Base-by-base conservation (phyloP, 805 yeast genomes). In the Tetrapisispora namnaoensis region DNA sequence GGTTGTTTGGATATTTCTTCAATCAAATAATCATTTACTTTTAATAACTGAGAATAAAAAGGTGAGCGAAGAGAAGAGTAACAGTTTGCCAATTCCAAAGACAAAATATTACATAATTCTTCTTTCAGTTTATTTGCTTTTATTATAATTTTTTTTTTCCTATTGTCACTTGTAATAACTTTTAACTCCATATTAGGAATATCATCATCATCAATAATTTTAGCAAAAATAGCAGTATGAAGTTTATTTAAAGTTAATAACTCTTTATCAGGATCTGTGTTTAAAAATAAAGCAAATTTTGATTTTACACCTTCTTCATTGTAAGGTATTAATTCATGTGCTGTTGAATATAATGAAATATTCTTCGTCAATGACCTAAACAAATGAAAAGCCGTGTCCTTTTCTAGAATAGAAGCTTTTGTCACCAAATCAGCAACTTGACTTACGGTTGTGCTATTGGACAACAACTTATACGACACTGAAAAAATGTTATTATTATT, bases 361-460 rank as follows among this genome's bases (percentile, higher is more conserved):
- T 71, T 71, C 47, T 64, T 64, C 27, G 64, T 63, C 11, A 58
- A 53, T 4, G 78, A 69, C 54, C 76, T 79, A 71, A 91, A 91
- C 32, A 91, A 68, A 68, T 90, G 96, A 67, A 90, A 88, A 3
- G 96, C 90, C 44, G 88, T 84, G 1, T 81, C 76, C 59, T 91
- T 90, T 60, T 80, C 79, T 49, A 89, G 68, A 35, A 91, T 78
- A 55, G 79, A 82, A 0, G 95, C 86, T 62, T 87, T 89, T 51
- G 60, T 58, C 7, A 59, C 55, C 41, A 65, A 51, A 18, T 61
- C 66, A 3, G 78, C 70, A 47, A 90, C 70, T 20, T 87, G 76
- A 52, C 78, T 79, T 0, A 95, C 84, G 61, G 86, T 83, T 50
- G 48, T 43, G 14, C 55, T 46, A 11, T 52, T 49, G 5, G 63